These are phyloP conservation scores for Nyssa sinensis DNA, from an alignment of 148 eudicot species.

Conservation along the genomic window DNA sequence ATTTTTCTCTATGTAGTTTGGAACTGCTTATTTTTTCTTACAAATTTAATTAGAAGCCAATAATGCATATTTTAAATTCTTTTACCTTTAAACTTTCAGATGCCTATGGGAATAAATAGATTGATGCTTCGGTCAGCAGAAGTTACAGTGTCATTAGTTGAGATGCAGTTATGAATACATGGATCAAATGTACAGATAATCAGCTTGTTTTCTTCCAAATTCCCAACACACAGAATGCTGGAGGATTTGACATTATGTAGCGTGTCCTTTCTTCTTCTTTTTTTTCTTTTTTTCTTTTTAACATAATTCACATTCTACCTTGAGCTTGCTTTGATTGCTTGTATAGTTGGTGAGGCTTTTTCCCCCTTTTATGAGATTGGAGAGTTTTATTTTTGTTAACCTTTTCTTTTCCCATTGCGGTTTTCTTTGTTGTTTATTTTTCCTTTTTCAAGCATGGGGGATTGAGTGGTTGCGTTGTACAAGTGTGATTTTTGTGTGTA, in stretches of 20 bases:
- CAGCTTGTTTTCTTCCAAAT: background rate
- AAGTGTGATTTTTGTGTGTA: conserved; percentile 3
- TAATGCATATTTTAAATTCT: background rate
- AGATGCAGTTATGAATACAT: background rate
- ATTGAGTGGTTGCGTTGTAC: background rate
- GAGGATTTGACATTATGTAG: conserved; percentile 6
- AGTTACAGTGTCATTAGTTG: background rate
- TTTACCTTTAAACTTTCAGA: conserved; percentile 14
- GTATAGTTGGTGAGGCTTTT: conserved; percentile 10
- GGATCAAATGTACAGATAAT: conserved; percentile 16
- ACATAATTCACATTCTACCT: background rate
- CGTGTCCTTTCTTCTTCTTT: background rate
- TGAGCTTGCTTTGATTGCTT: background rate
- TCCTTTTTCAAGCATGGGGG: background rate
- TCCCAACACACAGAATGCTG: background rate
- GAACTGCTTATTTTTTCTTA: background rate
- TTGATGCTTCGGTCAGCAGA: background rate
- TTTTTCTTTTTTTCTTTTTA: background rate
- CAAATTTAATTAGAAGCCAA: background rate
- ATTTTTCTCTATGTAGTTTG: background rate
- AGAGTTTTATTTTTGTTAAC: background rate
- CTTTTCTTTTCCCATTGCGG: background rate
- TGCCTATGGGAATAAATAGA: conserved; percentile 8
- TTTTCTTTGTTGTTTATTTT: conserved; percentile 3
- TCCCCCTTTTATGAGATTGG: background rate